phyloP scores from a whole-genome alignment of 169 alveolate species.

The Eimeria necatrix region DNA sequence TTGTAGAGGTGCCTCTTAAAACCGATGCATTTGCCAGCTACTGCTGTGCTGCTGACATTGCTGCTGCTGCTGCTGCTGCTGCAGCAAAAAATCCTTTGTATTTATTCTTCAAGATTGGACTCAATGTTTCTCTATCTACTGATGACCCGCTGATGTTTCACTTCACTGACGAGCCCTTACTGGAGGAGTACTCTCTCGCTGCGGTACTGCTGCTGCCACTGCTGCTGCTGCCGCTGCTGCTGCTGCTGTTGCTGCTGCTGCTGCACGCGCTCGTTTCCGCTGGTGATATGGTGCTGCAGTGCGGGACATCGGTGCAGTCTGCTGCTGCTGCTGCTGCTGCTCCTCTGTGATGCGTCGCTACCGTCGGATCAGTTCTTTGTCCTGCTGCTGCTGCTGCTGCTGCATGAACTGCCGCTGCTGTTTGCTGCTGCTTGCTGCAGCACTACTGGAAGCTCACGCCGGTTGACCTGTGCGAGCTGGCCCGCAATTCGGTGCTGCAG shows the following conservation, averaged over 20 bases:
- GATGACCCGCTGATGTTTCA: conserved; percentile 97
- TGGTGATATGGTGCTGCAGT: too few species aligned
- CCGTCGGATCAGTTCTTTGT: neutral
- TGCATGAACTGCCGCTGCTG: neutral
- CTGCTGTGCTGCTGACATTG: neutral
- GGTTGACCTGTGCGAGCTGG: conserved; percentile 95
- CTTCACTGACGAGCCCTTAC: conserved; percentile 94
- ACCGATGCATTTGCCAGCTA: neutral
- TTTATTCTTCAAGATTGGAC: conserved; percentile 92
- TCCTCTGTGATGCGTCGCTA: neutral
- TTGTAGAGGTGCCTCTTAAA: too few species aligned
- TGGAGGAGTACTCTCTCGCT: conserved; percentile 95
- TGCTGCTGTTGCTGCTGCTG: neutral
- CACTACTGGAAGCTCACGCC: conserved; percentile 91
- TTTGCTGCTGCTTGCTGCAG: conserved; percentile 48
- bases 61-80: conserved; percentile 30
- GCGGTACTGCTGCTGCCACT: conserved; percentile 75
- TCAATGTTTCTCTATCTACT: conserved; percentile 94
- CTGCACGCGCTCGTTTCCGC: neutral
- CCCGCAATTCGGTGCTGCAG: conserved; percentile 94
- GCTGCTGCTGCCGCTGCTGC: neutral
- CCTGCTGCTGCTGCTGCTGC: neutral
- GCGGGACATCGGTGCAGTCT: too few species aligned
- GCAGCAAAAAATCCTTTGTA: conserved; percentile 92
- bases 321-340: conserved; percentile 14